A percentile compares a stretch with the other conserved stretches of the same genome.
phyloP scores from a whole-genome alignment of 176 grass and related monocot genomes.

The Thalia dealbata region DNA sequence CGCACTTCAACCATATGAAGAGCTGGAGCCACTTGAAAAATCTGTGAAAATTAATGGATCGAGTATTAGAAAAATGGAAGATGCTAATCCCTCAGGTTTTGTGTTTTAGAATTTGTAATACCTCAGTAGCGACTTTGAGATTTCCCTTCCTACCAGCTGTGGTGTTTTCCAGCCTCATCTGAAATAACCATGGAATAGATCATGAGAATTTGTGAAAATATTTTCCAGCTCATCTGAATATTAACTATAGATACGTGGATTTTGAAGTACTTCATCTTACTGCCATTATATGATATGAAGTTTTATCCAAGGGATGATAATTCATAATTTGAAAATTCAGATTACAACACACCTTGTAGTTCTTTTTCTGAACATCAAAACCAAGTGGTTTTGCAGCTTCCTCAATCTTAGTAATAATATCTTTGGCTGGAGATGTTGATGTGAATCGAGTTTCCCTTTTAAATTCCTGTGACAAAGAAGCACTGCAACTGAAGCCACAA shows the following conservation, averaged over 20 bases:
- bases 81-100: background rate
- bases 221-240: too few relatives aligned
- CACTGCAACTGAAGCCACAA: conserved; percentile 10
- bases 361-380: conserved; percentile 94
- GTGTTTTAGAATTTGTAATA: conserved; percentile 13
- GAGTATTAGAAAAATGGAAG: conserved; percentile 3
- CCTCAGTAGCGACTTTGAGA: conserved; percentile 97
- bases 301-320: background rate
- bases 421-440: conserved; percentile 72
- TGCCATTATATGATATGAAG: background rate
- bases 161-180: conserved; percentile 84
- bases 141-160: conserved; percentile 99
- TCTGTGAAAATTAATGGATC: conserved; percentile 28
- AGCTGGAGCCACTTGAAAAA: conserved; percentile 89
- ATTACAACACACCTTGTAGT: conserved; percentile 58
- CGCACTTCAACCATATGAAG: conserved; percentile 84
- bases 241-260: too few relatives aligned
- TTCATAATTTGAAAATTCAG: background rate
- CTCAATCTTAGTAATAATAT: conserved; percentile 89
- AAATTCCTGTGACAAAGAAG: conserved; percentile 47
- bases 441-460: conserved; percentile 97
- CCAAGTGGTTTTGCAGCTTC: conserved; percentile 96
- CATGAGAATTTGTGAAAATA: background rate
- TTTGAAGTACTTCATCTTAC: background rate
- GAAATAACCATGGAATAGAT: conserved; percentile 8